phyloP scores from a whole-genome alignment of 495 filamentous ascomycete genomes.

The Xylaria scruposa region DNA sequence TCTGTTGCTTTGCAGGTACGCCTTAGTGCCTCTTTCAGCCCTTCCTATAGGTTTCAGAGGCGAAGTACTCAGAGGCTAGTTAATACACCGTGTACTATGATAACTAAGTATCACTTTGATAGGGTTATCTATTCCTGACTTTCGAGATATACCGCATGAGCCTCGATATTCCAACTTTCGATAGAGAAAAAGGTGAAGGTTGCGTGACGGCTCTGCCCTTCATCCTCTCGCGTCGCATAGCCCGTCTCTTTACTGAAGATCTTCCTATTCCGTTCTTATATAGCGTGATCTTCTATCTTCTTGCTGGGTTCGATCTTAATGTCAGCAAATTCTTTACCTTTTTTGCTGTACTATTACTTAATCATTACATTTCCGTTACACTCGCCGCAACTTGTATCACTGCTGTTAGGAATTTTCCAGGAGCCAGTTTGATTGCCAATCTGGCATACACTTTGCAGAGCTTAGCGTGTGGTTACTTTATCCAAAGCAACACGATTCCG shows the following conservation, averaged over 20 bases:
- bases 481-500: conserved; percentile 72
- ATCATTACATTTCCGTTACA: conserved; percentile 71
- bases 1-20: conserved; percentile 63
- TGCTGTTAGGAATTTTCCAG: conserved; percentile 65
- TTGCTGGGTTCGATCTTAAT: conserved; percentile 70
- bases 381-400: conserved; percentile 66
- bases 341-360: conserved; percentile 65
- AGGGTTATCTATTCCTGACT: conserved; percentile 72
- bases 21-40: neutral
- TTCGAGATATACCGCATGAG: conserved; percentile 76
- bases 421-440: conserved; percentile 65
- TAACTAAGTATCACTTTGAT: neutral
- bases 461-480: conserved; percentile 75
- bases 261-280: conserved; percentile 72
- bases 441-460: conserved; percentile 73
- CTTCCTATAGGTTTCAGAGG: neutral
- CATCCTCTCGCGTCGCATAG: conserved; percentile 68
- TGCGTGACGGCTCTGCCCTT: conserved; percentile 72
- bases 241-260: conserved; percentile 70
- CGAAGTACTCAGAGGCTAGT: neutral
- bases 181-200: conserved; percentile 73
- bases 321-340: conserved; percentile 71
- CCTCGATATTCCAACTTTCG: conserved; percentile 74
- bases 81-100: neutral
- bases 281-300: conserved; percentile 73